Conservation (phyloP, 208 protist genomes). For the Angomonas ambiguus region DNA sequence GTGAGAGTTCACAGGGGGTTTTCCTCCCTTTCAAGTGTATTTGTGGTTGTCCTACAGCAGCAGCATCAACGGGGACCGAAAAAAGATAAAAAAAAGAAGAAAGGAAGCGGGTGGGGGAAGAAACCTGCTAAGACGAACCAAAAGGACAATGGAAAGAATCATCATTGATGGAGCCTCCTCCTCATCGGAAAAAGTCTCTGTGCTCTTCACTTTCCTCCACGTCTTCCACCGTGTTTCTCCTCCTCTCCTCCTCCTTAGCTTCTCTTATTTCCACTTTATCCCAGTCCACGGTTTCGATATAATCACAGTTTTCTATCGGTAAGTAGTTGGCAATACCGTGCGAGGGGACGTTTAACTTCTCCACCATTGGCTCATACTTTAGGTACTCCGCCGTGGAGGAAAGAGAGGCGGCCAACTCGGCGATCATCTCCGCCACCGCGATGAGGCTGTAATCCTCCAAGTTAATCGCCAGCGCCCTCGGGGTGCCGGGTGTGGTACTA, state of each 20-base stretch:
- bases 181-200: slow-evolving; percentile 66
- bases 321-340: slow-evolving; percentile 69
- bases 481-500: not conserved
- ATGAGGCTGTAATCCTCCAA: slow-evolving; percentile 77
- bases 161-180: too few species aligned
- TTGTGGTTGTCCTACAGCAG: too few species aligned
- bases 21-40: too few species aligned
- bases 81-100: too few species aligned
- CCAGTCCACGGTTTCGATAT: slow-evolving; percentile 78
- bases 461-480: slow-evolving; percentile 41
- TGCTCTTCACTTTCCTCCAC: slow-evolving; percentile 67
- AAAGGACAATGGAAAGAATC: too few species aligned
- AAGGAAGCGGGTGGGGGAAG: too few species aligned
- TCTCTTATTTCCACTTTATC: slow-evolving; percentile 42
- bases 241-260: slow-evolving; percentile 12
- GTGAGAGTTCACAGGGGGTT: not conserved
- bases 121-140: too few species aligned
- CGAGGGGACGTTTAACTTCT: slow-evolving; percentile 75
- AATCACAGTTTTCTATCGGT: slow-evolving; percentile 81
- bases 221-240: slow-evolving; percentile 27
- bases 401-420: slow-evolving; percentile 58
- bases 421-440: slow-evolving; percentile 74
- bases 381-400: slow-evolving; percentile 55
- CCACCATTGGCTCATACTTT: slow-evolving; percentile 64
- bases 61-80: too few species aligned